Conservation (phyloP, 2,329 filamentous ascomycete genomes). For the Leptographium lundbergii region DNA sequence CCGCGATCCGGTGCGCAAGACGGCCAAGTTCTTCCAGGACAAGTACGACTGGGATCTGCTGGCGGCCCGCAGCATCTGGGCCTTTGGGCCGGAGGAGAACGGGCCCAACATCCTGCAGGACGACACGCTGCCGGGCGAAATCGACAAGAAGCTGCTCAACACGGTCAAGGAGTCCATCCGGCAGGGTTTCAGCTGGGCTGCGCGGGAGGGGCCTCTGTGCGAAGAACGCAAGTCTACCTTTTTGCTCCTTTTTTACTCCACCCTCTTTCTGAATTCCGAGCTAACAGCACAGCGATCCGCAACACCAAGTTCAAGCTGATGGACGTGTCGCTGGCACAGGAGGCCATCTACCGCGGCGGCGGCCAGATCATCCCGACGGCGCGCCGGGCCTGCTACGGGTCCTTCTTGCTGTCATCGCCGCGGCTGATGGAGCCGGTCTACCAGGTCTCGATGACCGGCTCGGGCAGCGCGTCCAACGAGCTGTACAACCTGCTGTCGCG, state of each 20-base stretch:
- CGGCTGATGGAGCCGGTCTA: conserved; percentile 96
- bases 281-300: conserved; percentile 57
- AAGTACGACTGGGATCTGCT: conserved; percentile 96
- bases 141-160: conserved; percentile 82
- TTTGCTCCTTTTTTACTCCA: no score
- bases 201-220: conserved; percentile 86
- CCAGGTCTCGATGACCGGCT: conserved; percentile 82
- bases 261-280: no score
- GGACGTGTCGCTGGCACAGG: conserved; percentile 71
- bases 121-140: conserved; percentile 86
- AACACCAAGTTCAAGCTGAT: conserved; percentile 97
- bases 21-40: conserved; percentile 93
- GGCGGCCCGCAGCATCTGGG: conserved; percentile 92
- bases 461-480: conserved; percentile 74
- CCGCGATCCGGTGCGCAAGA: conserved; percentile 81
- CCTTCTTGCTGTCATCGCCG: conserved; percentile 93
- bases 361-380: conserved; percentile 96
- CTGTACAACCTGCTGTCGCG: conserved; percentile 87
- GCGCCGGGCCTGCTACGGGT: conserved; percentile 84
- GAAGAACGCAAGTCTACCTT: conserved; percentile 96
- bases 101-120: conserved; percentile 94
- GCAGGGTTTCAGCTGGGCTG: conserved; percentile 95
- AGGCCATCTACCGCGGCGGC: conserved; percentile 89
- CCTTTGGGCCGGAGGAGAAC: conserved; percentile 90
- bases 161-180: conserved; percentile 84